phyloP scores from a whole-genome alignment of 305 asterid genomes.

The Euphrasia arctica region DNA sequence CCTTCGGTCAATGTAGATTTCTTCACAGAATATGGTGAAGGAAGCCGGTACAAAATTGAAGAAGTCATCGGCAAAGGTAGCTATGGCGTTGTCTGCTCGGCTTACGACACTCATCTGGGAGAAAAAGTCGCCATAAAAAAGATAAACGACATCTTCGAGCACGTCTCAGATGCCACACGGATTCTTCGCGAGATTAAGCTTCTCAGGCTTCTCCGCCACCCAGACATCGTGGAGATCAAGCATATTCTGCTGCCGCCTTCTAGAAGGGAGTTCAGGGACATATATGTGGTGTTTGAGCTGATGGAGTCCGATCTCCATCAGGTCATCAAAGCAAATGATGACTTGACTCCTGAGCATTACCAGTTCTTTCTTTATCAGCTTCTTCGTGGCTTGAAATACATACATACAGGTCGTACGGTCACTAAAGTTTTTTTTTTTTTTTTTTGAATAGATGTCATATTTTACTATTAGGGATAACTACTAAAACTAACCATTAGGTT shows the following conservation, averaged over 20 bases:
- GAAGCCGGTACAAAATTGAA: conserved; percentile 85
- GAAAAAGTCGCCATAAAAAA: conserved; percentile 97
- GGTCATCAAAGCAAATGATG: conserved; percentile 94
- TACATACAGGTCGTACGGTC: conserved; percentile 69
- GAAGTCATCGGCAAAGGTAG: conserved; percentile 98
- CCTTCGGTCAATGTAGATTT: conserved; percentile 69
- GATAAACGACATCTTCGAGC: conserved; percentile 94
- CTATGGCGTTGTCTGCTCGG: conserved; percentile 97
- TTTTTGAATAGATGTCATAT: neutral
- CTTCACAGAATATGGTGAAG: conserved; percentile 98
- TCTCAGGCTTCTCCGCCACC: conserved; percentile 97
- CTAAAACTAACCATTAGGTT: too few relatives aligned
- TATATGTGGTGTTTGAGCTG: conserved; percentile 85
- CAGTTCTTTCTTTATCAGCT: conserved; percentile 96
- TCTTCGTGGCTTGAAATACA: conserved; percentile 92
- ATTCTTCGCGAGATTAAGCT: conserved; percentile 95
- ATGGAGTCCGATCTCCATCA: conserved; percentile 98
- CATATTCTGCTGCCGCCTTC: conserved; percentile 96
- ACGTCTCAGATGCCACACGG: conserved; percentile 97
- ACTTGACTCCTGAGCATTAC: conserved; percentile 90
- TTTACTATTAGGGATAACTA: too few relatives aligned
- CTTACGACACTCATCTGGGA: conserved; percentile 91
- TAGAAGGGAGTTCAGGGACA: conserved; percentile 91
- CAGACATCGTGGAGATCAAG: conserved; percentile 94
- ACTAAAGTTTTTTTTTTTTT: neutral